A percentile compares a stretch with the other conserved stretches of the same genome.
These are phyloP conservation scores for Castanopsis chinensis DNA, from an alignment of 306 rosid species.

Conservation along the genomic window DNA sequence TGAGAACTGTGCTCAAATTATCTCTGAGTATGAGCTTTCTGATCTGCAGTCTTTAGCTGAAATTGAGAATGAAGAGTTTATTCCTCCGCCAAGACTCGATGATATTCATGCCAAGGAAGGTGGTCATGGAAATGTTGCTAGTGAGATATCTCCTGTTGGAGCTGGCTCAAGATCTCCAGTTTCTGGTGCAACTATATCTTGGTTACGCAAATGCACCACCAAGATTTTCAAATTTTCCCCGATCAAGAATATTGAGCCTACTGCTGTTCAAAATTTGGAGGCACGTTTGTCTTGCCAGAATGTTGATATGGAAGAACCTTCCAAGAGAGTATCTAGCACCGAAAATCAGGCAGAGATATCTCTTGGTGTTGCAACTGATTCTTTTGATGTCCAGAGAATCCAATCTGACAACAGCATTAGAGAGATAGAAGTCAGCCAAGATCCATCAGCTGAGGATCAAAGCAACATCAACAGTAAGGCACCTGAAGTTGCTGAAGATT, in stretches of 20 bases:
- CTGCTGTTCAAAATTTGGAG: conserved; percentile 40
- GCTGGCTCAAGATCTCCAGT: conserved; percentile 48
- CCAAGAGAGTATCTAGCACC: conserved; percentile 29
- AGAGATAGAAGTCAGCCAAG: conserved; percentile 59
- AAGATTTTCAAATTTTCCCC: conserved; percentile 83
- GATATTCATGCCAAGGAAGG: conserved; percentile 43
- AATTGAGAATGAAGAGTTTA: conserved; percentile 62
- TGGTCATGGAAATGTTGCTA: conserved; percentile 39
- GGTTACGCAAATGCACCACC: conserved; percentile 89
- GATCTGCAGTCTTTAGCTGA: conserved; percentile 60
- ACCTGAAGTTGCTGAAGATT: conserved; percentile 43
- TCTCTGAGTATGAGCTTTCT: conserved; percentile 73
- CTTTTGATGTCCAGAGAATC: conserved; percentile 50
- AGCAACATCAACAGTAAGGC: conserved; percentile 62
- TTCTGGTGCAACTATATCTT: conserved; percentile 75
- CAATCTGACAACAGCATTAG: conserved; percentile 56
- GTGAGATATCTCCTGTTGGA: conserved; percentile 38
- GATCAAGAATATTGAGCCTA: conserved; percentile 44
- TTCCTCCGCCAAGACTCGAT: conserved; percentile 48
- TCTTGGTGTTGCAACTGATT: conserved; percentile 67
- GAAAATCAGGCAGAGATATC: conserved; percentile 76
- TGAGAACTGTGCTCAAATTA: conserved; percentile 65
- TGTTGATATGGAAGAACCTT: conserved; percentile 38
- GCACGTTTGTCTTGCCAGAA: conserved; percentile 29
- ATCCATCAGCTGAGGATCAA: conserved; percentile 55